These are phyloP conservation scores for Clarireedia monteithiana DNA, from an alignment of 2,329 filamentous ascomycete genomes.

Conservation along the genomic window DNA sequence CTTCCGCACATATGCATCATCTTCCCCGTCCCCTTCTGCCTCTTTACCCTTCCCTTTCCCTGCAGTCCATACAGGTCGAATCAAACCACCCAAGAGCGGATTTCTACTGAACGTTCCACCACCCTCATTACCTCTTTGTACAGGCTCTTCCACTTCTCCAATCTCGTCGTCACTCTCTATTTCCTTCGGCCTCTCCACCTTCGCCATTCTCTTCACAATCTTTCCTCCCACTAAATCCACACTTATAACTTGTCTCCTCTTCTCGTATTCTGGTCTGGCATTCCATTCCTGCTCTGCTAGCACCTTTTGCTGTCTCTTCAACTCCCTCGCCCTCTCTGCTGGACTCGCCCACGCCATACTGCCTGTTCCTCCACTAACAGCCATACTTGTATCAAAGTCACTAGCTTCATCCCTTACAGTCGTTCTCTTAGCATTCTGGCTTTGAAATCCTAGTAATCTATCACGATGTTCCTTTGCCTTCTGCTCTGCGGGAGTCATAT, in stretches of 20 bases:
- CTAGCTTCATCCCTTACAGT: conserved; percentile 64
- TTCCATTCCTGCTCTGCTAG: conserved; percentile 62
- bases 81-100: conserved; percentile 29
- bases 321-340: conserved; percentile 56
- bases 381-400: conserved; percentile 50
- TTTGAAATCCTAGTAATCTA: conserved; percentile 57
- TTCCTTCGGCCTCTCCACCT: conserved; percentile 21
- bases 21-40: conserved; percentile 11
- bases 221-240: conserved; percentile 60
- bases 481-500: conserved; percentile 29
- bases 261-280: conserved; percentile 62
- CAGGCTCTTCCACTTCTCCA: conserved; percentile 12
- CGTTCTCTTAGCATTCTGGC: conserved; percentile 61
- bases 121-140: conserved; percentile 15
- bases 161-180: conserved; percentile 23
- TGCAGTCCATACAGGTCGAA: conserved; percentile 28
- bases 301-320: conserved; percentile 63
- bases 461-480: conserved; percentile 59
- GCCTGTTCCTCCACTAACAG: conserved; percentile 31
- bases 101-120: conserved; percentile 30
- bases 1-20: conserved; percentile 7
- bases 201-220: conserved; percentile 34
- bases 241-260: conserved; percentile 59
- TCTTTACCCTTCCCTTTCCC: conserved; percentile 27
- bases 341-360: conserved; percentile 61